Evolutionary conservation across 2,329 filamentous ascomycete genomes (phyloP).

Genomic region (Scedosporium apiospermum): DNA sequence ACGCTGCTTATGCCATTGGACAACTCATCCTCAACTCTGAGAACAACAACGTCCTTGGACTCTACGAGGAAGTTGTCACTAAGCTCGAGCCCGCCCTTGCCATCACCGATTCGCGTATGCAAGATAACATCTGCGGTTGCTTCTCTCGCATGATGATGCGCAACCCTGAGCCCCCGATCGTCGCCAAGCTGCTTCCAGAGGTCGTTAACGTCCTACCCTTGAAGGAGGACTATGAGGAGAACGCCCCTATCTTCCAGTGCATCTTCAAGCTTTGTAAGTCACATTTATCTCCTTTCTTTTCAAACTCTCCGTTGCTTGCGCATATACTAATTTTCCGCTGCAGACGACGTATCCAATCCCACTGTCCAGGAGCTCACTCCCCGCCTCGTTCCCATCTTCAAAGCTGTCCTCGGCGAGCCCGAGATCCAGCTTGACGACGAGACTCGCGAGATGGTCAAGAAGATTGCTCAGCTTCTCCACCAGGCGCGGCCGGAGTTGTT

Average conservation of each 20-base stretch:
- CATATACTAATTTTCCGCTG: slow-evolving; percentile 13
- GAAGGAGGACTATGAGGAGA: slow-evolving; percentile 93
- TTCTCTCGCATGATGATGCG: slow-evolving; percentile 86
- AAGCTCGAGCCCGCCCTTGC: slow-evolving; percentile 82
- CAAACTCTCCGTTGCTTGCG: neutral
- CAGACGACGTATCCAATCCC: slow-evolving; percentile 58
- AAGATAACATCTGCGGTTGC: slow-evolving; percentile 90
- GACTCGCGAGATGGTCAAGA: slow-evolving; percentile 56
- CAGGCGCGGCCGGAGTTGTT: slow-evolving; percentile 24
- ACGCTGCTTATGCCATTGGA: slow-evolving; percentile 85
- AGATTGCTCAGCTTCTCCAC: slow-evolving; percentile 46
- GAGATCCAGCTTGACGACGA: slow-evolving; percentile 67
- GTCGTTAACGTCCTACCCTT: slow-evolving; percentile 73
- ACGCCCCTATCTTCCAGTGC: slow-evolving; percentile 86
- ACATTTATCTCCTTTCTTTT: neutral
- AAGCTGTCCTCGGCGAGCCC: slow-evolving; percentile 61
- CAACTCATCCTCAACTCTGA: slow-evolving; percentile 75
- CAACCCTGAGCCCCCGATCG: slow-evolving; percentile 73
- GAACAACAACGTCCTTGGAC: slow-evolving; percentile 63
- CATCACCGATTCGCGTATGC: slow-evolving; percentile 67
- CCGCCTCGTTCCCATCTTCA: slow-evolving; percentile 60
- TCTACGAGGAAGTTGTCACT: slow-evolving; percentile 68
- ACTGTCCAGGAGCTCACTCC: slow-evolving; percentile 62
- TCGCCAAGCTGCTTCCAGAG: slow-evolving; percentile 71
- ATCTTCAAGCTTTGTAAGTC: slow-evolving; percentile 74